phyloP scores from a whole-genome alignment of 2,329 filamentous ascomycete species.

The Fragosphaeria purpurea region DNA sequence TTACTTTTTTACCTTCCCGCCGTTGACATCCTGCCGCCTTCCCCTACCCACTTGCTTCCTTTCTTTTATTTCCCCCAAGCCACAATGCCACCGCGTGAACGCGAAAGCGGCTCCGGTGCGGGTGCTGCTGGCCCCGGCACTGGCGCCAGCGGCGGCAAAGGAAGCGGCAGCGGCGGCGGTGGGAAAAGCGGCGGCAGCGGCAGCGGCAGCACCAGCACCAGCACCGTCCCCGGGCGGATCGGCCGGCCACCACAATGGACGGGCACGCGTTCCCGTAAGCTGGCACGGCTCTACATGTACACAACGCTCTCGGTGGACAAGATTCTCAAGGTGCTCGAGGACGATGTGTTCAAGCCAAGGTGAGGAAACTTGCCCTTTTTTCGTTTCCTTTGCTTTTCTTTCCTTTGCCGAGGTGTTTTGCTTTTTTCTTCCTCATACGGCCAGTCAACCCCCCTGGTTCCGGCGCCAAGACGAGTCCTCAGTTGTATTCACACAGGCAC shows the following conservation, averaged over 20 bases:
- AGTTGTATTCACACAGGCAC: constrained; percentile 16
- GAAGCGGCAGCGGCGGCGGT: constrained; percentile 1
- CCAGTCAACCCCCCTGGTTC: constrained; percentile 7
- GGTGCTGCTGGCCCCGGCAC: no score
- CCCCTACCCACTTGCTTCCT: neutral
- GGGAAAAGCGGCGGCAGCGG: constrained; percentile 9
- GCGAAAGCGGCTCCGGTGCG: no score
- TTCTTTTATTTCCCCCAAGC: neutral
- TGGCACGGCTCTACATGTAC: constrained; percentile 47
- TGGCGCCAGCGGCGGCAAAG: no score
- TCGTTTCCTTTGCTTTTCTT: no score
- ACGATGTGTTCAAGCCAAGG: constrained; percentile 36
- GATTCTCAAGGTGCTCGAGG: constrained; percentile 38
- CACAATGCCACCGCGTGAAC: no score
- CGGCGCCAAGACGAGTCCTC: neutral
- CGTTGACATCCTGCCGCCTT: no score
- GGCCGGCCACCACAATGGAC: constrained; percentile 50
- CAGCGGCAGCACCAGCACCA: constrained; percentile 26
- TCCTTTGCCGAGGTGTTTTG: neutral
- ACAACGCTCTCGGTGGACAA: constrained; percentile 41
- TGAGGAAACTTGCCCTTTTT: constrained; percentile 19
- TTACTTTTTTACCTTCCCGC: neutral
- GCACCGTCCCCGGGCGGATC: constrained; percentile 20
- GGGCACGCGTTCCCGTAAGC: constrained; percentile 38
- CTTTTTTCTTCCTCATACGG: neutral